phyloP scores from a whole-genome alignment of 2,329 filamentous ascomycete genomes.

The Paramyrothecium roridum region DNA sequence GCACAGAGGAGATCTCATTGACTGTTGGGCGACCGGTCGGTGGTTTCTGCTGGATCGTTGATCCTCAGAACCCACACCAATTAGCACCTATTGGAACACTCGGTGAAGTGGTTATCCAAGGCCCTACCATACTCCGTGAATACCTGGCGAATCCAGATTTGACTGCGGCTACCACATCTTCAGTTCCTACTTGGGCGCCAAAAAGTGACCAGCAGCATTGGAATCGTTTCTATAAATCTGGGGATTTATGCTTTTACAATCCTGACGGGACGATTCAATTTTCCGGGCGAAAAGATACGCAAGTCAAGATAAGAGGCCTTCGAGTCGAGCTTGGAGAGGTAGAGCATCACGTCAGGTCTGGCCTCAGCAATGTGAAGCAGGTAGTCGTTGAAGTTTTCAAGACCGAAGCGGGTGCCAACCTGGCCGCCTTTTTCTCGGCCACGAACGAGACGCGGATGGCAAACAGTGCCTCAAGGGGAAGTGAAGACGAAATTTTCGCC shows the following conservation, averaged over 20 bases:
- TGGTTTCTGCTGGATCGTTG: slow-evolving; percentile 5
- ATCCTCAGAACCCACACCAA: neutral
- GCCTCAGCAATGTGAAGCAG: neutral
- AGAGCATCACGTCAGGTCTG: slow-evolving; percentile 5
- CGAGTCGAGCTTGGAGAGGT: slow-evolving; percentile 14
- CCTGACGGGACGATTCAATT: slow-evolving; percentile 11
- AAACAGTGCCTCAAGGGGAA: too few species aligned
- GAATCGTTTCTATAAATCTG: slow-evolving; percentile 11
- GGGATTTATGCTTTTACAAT: slow-evolving; percentile 11
- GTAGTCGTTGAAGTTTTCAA: neutral
- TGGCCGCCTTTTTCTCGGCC: neutral
- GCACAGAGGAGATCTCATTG: neutral
- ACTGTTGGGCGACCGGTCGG: slow-evolving; percentile 4
- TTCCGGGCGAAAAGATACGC: slow-evolving; percentile 2
- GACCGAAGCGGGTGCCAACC: neutral
- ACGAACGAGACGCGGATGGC: neutral
- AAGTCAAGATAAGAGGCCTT: slow-evolving; percentile 15
- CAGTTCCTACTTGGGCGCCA: neutral
- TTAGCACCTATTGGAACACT: slow-evolving; percentile 7
- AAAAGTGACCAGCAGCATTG: neutral
- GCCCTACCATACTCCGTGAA: slow-evolving; percentile 6
- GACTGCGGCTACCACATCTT: neutral
- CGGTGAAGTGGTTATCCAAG: slow-evolving; percentile 10
- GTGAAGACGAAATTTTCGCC: neutral
- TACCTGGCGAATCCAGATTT: slow-evolving; percentile 4